Base-by-base conservation (phyloP, 192 early-diverging fungal genomes). In the Ambispora gerdemannii region DNA sequence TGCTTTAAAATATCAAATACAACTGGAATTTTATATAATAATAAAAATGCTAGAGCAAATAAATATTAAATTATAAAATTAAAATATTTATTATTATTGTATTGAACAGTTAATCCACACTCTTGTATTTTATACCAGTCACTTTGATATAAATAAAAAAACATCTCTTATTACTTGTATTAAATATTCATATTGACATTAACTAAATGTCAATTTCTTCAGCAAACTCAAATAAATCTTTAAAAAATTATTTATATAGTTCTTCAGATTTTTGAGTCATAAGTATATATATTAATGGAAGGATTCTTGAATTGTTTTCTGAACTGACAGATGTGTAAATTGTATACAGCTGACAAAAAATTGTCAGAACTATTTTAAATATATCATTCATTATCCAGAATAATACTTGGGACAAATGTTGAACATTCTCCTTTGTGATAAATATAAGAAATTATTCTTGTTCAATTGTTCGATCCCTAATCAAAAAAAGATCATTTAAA, bases 191-290 rank as follows among this genome's bases (percentile, higher is more conserved):
- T n/a, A n/a, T n/a, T n/a, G n/a, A n/a, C n/a, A n/a, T n/a, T n/a
- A n/a, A n/a, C n/a, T n/a, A n/a, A n/a, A n/a, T n/a, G n/a, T 51
- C 4, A 51, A 24, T 24, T 51, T 51, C 4, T 11, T 60, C 58
- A 60, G 0, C 27, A 2, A 60, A 60, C 1, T 60, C 27, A 32
- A 6, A 30, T 32, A 60, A 60, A 17, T 60, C 27, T 60, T 60
- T 0, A 60, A 60, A 60, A n/a, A 60, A 32, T 60, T 30, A 10
- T 24, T 4, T 60, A 32, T 60, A 60, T 30, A 22, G 31, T 27
- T 60, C 58, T 3, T 60, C 58, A n/a, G 58, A 60, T 60, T 60
- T 60, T 31, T 30, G n/a, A 24, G 27, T 31, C 58, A 60, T 60
- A 3, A 60, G 31, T 27, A 30, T 30, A 60, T 60, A 60, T 31